Evolutionary conservation across 768 basidiomycete species (phyloP), one percentile per base, ranked within the genome.

Genomic region (Suillus lakei): DNA sequence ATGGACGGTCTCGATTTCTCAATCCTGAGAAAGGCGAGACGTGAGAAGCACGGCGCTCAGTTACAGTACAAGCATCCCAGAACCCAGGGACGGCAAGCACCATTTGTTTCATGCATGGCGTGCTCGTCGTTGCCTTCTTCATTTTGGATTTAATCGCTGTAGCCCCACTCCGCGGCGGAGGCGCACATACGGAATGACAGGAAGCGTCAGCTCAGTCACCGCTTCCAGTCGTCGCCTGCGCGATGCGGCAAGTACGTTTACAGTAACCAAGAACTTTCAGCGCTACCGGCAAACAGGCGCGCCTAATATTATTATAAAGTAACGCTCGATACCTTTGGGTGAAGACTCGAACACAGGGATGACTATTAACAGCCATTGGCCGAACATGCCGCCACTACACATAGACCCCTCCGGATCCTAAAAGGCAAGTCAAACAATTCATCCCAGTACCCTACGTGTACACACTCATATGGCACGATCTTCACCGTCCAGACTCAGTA

Each of bases 401-500:
- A n/a, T n/a, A n/a, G n/a, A n/a, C n/a, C n/a, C n/a, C n/a, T n/a
- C n/a, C n/a, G n/a, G n/a, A n/a, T 53, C 51, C 10, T 30, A 21
- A 13, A 48, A 26, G 46, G 46, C 46, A 23, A 30, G 16, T 30
- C 3, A 18, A 51, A 38, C 15, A 38, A 23, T n/a, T n/a, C n/a
- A n/a, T n/a, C n/a, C n/a, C n/a, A n/a, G n/a, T n/a, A 26, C 39
- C 18, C 56, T 58, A 39, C 58, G 58, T 59, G 58, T 59, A 28
- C 10, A 6, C 39, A 13, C 2, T 54, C 30, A 28, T 32, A 34
- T 32, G 53, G 21, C 1, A 58, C 55, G 34, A 38, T 21, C 30
- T 54, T 54, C 53, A 23, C 21, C n/a, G n/a, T 16, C 23, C 23
- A 56, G 36, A 28, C 56, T 21, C 38, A 6, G 9, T 39, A 59